A percentile compares a stretch with the other conserved stretches of the same genome.
Evolutionary conservation across 306 rosid species (phyloP).

Genomic region (Begonia masoniana): DNA sequence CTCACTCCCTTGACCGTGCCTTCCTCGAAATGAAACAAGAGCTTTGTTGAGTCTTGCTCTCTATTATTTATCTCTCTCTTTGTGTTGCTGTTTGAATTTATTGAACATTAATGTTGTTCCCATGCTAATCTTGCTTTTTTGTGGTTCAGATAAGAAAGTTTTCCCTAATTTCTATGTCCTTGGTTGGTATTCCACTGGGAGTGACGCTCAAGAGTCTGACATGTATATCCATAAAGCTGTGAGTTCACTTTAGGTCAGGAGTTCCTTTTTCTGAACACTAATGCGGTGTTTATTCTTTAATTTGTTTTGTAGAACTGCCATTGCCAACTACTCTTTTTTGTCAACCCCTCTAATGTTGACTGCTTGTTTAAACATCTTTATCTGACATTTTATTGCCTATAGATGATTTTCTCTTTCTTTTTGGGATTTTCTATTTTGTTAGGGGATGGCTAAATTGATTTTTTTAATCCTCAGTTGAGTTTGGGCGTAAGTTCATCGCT

Average conservation of each 20-base stretch:
- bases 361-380: no score
- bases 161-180: conserved; percentile 82
- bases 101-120: background rate
- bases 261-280: no score
- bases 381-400: no score
- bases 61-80: background rate
- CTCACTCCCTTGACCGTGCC: conserved; percentile 76
- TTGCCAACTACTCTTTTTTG: no score
- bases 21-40: conserved; percentile 99
- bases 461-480: no score
- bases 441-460: no score
- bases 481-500: no score
- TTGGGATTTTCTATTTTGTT: no score
- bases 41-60: conserved; percentile 44
- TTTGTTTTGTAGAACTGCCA: no score
- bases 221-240: conserved; percentile 97
- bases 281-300: no score
- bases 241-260: conserved; percentile 8
- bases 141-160: conserved; percentile 75
- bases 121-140: conserved; percentile 1
- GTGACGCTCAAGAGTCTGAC: conserved; percentile 78
- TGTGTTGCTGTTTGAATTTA: background rate
- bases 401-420: no score
- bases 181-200: conserved; percentile 97
- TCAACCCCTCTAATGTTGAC: no score